These are phyloP conservation scores for Saccharomycopsis vini DNA, from an alignment of 805 yeast genomes.

Conservation along the genomic window DNA sequence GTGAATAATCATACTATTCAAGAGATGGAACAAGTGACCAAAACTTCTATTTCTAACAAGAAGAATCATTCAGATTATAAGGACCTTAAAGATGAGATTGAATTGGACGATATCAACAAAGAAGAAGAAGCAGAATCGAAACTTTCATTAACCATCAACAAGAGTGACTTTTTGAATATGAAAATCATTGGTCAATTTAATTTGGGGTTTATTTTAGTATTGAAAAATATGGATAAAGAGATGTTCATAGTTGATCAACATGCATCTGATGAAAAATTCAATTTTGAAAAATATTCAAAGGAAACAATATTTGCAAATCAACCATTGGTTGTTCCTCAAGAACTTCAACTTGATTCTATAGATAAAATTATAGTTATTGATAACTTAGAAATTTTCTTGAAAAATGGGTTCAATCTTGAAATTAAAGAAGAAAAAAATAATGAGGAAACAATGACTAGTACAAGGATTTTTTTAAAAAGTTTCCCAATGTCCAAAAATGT, in stretches of 20 bases:
- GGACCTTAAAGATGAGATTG: not conserved
- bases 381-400: conserved; percentile 44
- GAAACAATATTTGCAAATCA: conserved; percentile 57
- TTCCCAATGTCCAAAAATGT: conserved; percentile 68
- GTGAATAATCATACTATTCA: too few species aligned
- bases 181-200: conserved; percentile 87
- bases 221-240: conserved; percentile 40
- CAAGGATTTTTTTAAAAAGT: conserved; percentile 45
- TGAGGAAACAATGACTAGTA: conserved; percentile 1
- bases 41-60: too few species aligned
- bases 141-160: conserved; percentile 53
- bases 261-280: conserved; percentile 93
- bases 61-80: not conserved
- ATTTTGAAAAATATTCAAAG: conserved; percentile 64
- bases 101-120: conserved; percentile 36
- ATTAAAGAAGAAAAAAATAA: conserved; percentile 40
- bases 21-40: too few species aligned
- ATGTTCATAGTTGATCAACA: conserved; percentile 92
- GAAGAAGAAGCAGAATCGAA: conserved; percentile 44
- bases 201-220: conserved; percentile 83
- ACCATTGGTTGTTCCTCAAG: conserved; percentile 51
- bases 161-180: conserved; percentile 70
- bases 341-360: conserved; percentile 57
- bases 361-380: conserved; percentile 72
- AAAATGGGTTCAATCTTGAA: conserved; percentile 81